Base-by-base conservation (phyloP, 163 green algal species). In the Volvox carteri region DNA sequence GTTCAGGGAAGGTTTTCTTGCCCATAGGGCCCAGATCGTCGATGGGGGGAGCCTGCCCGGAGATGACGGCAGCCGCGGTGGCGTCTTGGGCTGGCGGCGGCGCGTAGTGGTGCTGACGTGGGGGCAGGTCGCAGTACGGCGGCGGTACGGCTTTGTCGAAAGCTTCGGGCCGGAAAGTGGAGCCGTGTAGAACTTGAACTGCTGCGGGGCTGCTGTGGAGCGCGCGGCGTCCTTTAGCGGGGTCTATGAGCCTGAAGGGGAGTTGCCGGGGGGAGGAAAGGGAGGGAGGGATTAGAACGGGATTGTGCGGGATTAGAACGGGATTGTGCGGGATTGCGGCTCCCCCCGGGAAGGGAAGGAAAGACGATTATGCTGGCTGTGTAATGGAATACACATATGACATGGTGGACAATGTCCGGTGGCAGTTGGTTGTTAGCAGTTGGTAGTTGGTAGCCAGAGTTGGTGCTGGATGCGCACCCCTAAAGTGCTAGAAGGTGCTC, bases 211-310 rank as follows among this genome's bases (percentile, higher is more conserved):
- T 77, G 74, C 74, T 73, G 41, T 58, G 23, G 0, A 37, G 41
- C 6, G 37, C 42, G 7, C 30, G 18, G 73, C 90, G 90, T 44
- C 90, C 90, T 5, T 46, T 74, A 58, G 54, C 88, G 3, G 90
- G 90, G 58, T 92, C 77, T 9, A 93, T 90, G 4, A 90, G 65
- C 52, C 58, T 83, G 87, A 28, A 35, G 85, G 74, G 1, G 74
- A n/a, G n/a, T n/a, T n/a, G n/a, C 33, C 8, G 5, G 30, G 39
- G 73, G 56, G 62, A 3, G 21, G 48, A 14, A 28, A 60, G 60
- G 25, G 18, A 74, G 50, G 48, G 42, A 50, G 56, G 46, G 19
- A n/a, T n/a, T n/a, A n/a, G n/a, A n/a, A n/a, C n/a, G n/a, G n/a
- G n/a, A n/a, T n/a, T n/a, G n/a, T n/a, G n/a, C n/a, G n/a, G n/a